These are phyloP conservation scores for Russula sp. DNA, from an alignment of 768 basidiomycete genomes.

Conservation along the genomic window DNA sequence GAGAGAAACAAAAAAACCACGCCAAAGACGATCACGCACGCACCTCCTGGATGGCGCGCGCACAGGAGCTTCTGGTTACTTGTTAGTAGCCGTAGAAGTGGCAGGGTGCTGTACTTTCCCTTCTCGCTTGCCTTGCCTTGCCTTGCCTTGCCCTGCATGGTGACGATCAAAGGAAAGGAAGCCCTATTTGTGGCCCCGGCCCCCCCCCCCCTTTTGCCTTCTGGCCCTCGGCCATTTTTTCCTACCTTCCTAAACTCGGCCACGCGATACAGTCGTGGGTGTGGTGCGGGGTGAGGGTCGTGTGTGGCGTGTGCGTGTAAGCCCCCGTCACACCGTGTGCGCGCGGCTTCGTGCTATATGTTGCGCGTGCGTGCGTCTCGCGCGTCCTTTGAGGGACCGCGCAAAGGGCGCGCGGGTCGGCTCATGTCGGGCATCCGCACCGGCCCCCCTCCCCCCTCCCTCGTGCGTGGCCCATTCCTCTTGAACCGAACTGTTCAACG, in stretches of 20 bases:
- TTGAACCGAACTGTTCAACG: not conserved
- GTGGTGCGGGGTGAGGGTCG: not conserved
- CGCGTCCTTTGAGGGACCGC: not conserved
- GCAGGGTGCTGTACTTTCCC: not conserved
- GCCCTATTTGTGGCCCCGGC: not conserved
- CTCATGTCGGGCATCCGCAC: no score
- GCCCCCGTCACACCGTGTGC: not conserved
- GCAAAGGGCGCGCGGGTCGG: no score
- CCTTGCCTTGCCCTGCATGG: not conserved
- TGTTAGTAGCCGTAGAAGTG: not conserved
- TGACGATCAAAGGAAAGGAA: not conserved
- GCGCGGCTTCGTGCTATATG: not conserved
- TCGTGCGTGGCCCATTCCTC: not conserved
- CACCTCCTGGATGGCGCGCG: not conserved
- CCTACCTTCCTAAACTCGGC: not conserved
- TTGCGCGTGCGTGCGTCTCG: not conserved
- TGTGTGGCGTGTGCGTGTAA: not conserved
- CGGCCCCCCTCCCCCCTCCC: not conserved
- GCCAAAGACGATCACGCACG: not conserved
- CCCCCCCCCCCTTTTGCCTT: slow-evolving; percentile 1
- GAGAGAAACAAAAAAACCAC: not conserved
- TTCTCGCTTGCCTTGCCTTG: not conserved
- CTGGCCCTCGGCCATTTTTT: not conserved
- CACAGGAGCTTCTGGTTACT: not conserved
- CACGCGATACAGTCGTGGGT: slow-evolving; percentile 3